Evolutionary conservation across 805 yeast genomes (phyloP).

Genomic region (Pichia rugopelliculosa): DNA sequence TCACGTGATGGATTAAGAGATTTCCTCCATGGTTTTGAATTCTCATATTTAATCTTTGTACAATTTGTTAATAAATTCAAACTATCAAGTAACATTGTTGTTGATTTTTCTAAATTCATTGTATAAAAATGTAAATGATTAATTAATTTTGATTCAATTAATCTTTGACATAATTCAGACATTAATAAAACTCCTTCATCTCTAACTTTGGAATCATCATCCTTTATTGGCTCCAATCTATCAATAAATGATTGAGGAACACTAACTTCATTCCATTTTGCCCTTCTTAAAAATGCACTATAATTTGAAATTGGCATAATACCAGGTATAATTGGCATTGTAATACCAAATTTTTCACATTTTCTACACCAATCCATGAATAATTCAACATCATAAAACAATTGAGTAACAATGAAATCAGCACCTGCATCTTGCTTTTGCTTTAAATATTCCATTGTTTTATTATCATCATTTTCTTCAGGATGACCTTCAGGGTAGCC

Average conservation of each 20-base stretch:
- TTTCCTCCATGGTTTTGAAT: slow-evolving; percentile 80
- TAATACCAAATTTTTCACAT: slow-evolving; percentile 65
- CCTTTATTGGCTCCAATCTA: slow-evolving; percentile 72
- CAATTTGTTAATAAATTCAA: slow-evolving; percentile 42
- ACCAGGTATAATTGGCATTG: slow-evolving; percentile 90
- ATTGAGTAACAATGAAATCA: slow-evolving; percentile 87
- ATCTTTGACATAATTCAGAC: slow-evolving; percentile 70
- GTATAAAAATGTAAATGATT: slow-evolving; percentile 93
- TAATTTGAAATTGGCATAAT: slow-evolving; percentile 98
- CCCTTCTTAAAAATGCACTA: slow-evolving; percentile 86
- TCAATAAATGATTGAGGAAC: slow-evolving; percentile 70
- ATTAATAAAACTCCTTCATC: slow-evolving; percentile 77
- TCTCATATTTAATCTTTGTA: slow-evolving; percentile 15
- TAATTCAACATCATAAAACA: slow-evolving; percentile 90
- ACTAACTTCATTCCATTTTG: slow-evolving; percentile 83
- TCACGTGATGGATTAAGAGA: slow-evolving; percentile 74
- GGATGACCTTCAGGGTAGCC: slow-evolving; percentile 98
- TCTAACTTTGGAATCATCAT: slow-evolving; percentile 84
- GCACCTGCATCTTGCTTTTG: slow-evolving; percentile 94
- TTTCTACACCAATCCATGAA: slow-evolving; percentile 76
- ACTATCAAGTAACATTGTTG: slow-evolving; percentile 77
- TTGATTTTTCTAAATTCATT: slow-evolving; percentile 91
- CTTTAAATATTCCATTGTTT: slow-evolving; percentile 57
- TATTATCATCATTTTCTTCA: slow-evolving; percentile 57
- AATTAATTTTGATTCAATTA: slow-evolving; percentile 64